phyloP scores from a whole-genome alignment of 78 protist species.

The Bodo saltans region DNA sequence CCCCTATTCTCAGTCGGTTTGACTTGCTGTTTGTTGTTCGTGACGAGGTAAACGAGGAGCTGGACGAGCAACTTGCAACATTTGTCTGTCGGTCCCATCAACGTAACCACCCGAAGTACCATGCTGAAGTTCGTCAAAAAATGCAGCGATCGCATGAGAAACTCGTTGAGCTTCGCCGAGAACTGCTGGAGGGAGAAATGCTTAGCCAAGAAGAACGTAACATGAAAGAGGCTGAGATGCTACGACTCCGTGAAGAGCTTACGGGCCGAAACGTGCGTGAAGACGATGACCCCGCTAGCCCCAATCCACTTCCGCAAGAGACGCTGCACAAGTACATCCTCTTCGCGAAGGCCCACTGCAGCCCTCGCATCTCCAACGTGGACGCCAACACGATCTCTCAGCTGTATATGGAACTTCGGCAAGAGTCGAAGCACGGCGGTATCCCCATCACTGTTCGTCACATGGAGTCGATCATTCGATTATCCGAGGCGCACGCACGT shows the following conservation, averaged over 20 bases:
- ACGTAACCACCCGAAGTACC: conserved; percentile 66
- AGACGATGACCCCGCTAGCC: background rate
- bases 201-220: background rate
- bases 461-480: conserved; percentile 87
- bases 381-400: conserved; percentile 61
- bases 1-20: conserved; percentile 97
- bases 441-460: conserved; percentile 89
- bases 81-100: conserved; percentile 84
- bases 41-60: conserved; percentile 61
- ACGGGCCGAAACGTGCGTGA: background rate
- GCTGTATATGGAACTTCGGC: conserved; percentile 84
- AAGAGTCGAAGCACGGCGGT: conserved; percentile 59
- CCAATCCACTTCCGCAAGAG: conserved; percentile 63
- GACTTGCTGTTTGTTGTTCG: conserved; percentile 48
- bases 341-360: conserved; percentile 47
- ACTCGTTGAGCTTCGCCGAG: background rate
- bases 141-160: background rate
- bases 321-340: conserved; percentile 86
- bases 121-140: background rate
- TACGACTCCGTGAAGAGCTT: background rate
- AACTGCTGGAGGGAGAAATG: background rate
- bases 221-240: background rate
- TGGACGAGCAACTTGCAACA: conserved; percentile 78
- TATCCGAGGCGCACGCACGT: conserved; percentile 94
- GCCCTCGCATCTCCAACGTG: conserved; percentile 50